Evolutionary conservation across 106 monocot genomes (phyloP), one percentile per base, ranked within the genome.

Genomic region (Dendrobium huoshanense): DNA sequence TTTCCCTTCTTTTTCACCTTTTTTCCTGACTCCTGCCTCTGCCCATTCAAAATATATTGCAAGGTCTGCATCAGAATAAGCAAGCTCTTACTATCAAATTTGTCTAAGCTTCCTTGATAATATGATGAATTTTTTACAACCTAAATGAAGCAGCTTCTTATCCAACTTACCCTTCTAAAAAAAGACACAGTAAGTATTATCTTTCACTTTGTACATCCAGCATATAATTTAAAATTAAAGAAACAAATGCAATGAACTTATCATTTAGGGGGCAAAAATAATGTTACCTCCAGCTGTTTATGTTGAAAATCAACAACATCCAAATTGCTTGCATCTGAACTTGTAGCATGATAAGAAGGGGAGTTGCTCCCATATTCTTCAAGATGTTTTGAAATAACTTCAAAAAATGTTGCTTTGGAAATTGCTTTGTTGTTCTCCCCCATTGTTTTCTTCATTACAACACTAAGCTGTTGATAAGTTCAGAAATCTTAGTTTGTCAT

Each of bases 201-300:
- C 4, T 45, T 45, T 45, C 9, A 9, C 45, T 45, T 45, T 6
- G 45, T 45, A 45, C 45, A 45, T 45, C 45, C 45, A 45, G 37
- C 37, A 37, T 37, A 37, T 37, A 37, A 37, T 37, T 37, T 37
- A 37, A 37, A 37, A 37, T 37, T 37, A 37, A 37, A 37, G 37
- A 45, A 45, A 45, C 1, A 45, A 9, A 45, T 0, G 6, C 45
- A 45, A 77, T 59, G 55, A 37, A 78, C 59, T 78, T 58, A 41
- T 37, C 27, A 59, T 78, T 41, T n/a, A 37, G 24, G 18, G 27
- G 37, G 1, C 37, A 37, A 43, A 7, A 27, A 5, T 31, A 56
- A 7, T 27, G 45, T 75, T 81, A 84, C 87, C 78, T 87, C 81
- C 43, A 87, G 41, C 55, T 84, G 79, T 67, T 82, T 76, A 43